Conservation (phyloP, 2,329 filamentous ascomycete species). For the Ploettnerulaceae sp. region DNA sequence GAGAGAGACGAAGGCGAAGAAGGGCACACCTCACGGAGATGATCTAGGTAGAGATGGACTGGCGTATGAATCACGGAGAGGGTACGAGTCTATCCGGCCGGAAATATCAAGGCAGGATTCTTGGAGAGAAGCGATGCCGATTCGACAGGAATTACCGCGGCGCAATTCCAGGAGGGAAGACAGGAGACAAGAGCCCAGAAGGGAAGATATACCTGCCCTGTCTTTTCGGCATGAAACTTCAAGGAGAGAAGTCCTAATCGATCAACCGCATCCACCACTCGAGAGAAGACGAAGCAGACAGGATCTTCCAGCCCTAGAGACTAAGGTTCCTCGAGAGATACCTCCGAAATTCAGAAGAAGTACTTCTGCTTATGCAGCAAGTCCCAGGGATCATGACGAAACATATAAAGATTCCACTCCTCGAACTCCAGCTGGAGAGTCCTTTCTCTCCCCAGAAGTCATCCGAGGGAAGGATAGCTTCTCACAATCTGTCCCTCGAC, state of each 20-base stretch:
- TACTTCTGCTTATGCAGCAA: constrained; percentile 25
- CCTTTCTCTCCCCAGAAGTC: constrained; percentile 44
- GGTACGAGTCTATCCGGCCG: neutral
- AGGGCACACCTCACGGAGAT: neutral
- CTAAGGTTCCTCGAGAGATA: constrained; percentile 31
- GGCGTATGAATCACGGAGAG: neutral
- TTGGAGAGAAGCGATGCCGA: constrained; percentile 7
- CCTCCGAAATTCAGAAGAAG: constrained; percentile 31
- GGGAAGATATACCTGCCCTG: constrained; percentile 4
- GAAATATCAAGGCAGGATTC: neutral
- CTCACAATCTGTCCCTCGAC: constrained; percentile 35
- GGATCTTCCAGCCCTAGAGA: constrained; percentile 33
- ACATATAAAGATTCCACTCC: constrained; percentile 25
- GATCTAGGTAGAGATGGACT: neutral
- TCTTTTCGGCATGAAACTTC: neutral
- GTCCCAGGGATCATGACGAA: constrained; percentile 20
- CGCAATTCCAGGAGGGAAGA: constrained; percentile 2
- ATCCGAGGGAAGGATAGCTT: constrained; percentile 29
- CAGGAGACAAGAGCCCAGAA: constrained; percentile 5
- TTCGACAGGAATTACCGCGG: neutral
- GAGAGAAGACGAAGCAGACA: constrained; percentile 29
- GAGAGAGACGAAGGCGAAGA: neutral
- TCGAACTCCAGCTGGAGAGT: constrained; percentile 34
- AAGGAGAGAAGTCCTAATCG: constrained; percentile 9
- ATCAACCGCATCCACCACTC: constrained; percentile 15